Base-by-base conservation (phyloP, 305 asterid species). In the Solanum hybrid region DNA sequence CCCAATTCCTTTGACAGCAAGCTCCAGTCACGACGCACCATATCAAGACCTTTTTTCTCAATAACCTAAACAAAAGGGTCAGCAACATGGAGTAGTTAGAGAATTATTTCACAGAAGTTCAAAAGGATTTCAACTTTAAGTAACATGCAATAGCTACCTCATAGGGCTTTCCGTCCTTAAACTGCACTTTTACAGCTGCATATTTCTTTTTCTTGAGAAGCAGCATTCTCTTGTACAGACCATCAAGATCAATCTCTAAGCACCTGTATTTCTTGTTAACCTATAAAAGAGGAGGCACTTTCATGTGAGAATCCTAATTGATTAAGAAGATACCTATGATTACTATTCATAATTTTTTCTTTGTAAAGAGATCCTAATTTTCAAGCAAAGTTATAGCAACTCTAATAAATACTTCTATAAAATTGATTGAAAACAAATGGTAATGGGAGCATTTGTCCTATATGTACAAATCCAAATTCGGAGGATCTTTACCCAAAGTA, bases 1-100 rank as follows among this genome's bases (percentile, higher is more conserved):
- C 99, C 99, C 90, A 94, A 42, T 90, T 98, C 99, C 94, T 97
- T 98, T 31, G 99, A 94, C 90, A 98, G 91, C 94, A 97, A 90
- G 93, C 99, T 98, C 99, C 99, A 98, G 93, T 98, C 99, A 94
- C 99, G 98, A 36, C 99, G 95, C 90, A 98, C 99, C 96, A 97
- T 96, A 94, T 98, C 99, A 93, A 98, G 98, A 91, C 99, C 99
- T 94, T 98, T 98, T 91, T 96, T 92, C 92, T 98, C 99, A 91
- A 95, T 95, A 86, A 95, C 95, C 99, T 98, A 92, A 82, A 89
- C 24, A 89, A 39, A 77, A 91, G 84, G 87, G 86, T 88, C 76
- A 77, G 87, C 82, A 39, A 77, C 29, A 78, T 76, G 90, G 51
- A 84, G 74, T 40, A 51, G 87, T 51, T 33, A 31, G 33, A 40